Conservation (phyloP, 768 basidiomycete genomes). For the Lanmaoa pseudosensibilis region DNA sequence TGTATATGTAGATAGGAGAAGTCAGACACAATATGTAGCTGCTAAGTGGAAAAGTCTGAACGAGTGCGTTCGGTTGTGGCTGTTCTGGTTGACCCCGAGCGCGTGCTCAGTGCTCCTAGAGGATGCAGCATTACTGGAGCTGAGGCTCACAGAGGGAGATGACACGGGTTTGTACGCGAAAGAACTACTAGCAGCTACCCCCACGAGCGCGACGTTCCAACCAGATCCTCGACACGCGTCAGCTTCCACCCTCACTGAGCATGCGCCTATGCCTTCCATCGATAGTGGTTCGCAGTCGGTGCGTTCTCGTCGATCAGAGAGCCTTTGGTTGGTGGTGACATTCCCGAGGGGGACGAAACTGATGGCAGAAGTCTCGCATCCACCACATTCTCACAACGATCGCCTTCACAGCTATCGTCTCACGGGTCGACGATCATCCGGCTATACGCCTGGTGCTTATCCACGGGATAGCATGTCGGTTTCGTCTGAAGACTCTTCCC, state of each 20-base stretch:
- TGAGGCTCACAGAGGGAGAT: constrained; percentile 50
- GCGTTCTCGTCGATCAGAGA: constrained; percentile 34
- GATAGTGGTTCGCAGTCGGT: constrained; percentile 25
- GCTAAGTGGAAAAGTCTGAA: background rate
- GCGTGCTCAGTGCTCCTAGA: constrained; percentile 53
- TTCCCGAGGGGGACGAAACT: constrained; percentile 28
- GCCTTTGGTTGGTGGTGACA: constrained; percentile 22
- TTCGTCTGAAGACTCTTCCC: constrained; percentile 69
- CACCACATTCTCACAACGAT: constrained; percentile 51
- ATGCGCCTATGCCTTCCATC: constrained; percentile 9
- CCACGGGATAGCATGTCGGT: constrained; percentile 62
- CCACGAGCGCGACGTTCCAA: constrained; percentile 27
- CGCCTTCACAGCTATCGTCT: constrained; percentile 49
- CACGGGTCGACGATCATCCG: constrained; percentile 39
- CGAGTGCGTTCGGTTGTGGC: background rate
- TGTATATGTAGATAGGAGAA: background rate
- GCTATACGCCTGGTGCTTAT: constrained; percentile 41
- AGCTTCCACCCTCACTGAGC: constrained; percentile 25
- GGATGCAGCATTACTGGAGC: constrained; percentile 59
- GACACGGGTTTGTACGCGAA: constrained; percentile 5
- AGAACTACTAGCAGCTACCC: constrained; percentile 18
- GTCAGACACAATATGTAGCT: background rate
- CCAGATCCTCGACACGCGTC: constrained; percentile 21
- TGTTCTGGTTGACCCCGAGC: too few relatives aligned
- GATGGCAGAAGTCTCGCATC: constrained; percentile 34